Percentiles rank a stretch among this genome's conserved stretches.
Conservation (phyloP, 768 basidiomycete species). For the Serendipita sp. region DNA sequence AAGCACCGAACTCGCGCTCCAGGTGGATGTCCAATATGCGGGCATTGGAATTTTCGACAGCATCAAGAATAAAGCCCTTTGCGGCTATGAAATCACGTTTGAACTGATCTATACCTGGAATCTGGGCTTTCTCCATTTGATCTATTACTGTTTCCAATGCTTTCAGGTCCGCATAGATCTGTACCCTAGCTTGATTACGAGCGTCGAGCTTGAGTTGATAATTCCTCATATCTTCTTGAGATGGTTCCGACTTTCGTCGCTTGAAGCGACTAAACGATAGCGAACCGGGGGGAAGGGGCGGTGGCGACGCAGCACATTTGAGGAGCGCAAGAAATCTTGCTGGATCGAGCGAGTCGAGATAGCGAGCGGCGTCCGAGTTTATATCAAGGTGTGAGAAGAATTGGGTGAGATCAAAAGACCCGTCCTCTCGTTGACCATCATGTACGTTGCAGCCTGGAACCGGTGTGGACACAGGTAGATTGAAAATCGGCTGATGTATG, state of each 20-base stretch:
- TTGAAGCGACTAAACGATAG: background rate
- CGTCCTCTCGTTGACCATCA: background rate
- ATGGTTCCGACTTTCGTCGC: slow-evolving; percentile 1
- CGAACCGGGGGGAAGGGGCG: background rate
- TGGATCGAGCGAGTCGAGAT: background rate
- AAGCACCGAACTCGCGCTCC: background rate
- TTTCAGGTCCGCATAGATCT: background rate
- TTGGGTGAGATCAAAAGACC: background rate
- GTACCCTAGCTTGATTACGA: background rate
- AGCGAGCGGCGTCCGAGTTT: background rate
- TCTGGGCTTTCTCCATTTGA: background rate
- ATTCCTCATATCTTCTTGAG: background rate
- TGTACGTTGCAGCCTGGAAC: background rate
- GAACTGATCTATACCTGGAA: background rate
- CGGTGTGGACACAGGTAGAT: background rate
- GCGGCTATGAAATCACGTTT: background rate
- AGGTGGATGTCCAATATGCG: background rate
- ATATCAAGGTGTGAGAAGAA: background rate
- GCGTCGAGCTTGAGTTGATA: background rate
- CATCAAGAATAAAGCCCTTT: background rate
- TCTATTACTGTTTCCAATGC: background rate
- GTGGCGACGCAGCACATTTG: background rate
- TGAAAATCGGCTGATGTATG: background rate
- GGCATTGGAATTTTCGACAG: background rate
- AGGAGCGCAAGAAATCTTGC: background rate